Conservation (phyloP, 352 stramenopile species). For the Phytopythium helicoides region DNA sequence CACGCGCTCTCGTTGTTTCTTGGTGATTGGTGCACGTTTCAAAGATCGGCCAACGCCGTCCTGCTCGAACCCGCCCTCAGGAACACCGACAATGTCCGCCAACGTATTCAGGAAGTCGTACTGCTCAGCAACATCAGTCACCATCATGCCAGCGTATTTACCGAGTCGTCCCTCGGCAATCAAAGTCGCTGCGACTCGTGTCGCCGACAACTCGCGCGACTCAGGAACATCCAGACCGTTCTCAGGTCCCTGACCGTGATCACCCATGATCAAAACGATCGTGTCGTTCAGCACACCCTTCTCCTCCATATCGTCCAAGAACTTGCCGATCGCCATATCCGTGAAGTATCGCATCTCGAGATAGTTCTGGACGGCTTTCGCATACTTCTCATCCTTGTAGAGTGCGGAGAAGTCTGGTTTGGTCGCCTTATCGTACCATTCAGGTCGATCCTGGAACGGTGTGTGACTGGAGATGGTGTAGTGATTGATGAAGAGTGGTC, state of each 20-base stretch:
- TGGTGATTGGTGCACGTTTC: conserved; percentile 26
- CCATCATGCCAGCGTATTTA: conserved; percentile 21
- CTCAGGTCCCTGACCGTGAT: conserved; percentile 57
- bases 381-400: too few relatives aligned
- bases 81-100: conserved; percentile 56
- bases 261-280: conserved; percentile 53
- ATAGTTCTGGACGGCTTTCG: too few relatives aligned
- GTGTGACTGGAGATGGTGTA: too few relatives aligned
- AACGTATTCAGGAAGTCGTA: conserved; percentile 67
- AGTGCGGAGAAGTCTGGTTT: too few relatives aligned
- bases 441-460: too few relatives aligned
- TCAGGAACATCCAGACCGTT: too few relatives aligned
- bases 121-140: conserved; percentile 32
- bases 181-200: conserved; percentile 36
- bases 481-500: too few relatives aligned
- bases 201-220: conserved; percentile 39
- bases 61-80: conserved; percentile 44
- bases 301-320: too few relatives aligned
- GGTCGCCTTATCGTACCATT: too few relatives aligned
- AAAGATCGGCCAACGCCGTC: conserved; percentile 55
- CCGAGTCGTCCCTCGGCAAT: conserved; percentile 53
- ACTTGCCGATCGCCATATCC: too few relatives aligned
- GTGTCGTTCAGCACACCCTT: too few relatives aligned
- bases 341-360: too few relatives aligned
- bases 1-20: conserved; percentile 12